Conservation (phyloP, 108 stramenopile genomes). For the Cylindrotheca closterium region DNA sequence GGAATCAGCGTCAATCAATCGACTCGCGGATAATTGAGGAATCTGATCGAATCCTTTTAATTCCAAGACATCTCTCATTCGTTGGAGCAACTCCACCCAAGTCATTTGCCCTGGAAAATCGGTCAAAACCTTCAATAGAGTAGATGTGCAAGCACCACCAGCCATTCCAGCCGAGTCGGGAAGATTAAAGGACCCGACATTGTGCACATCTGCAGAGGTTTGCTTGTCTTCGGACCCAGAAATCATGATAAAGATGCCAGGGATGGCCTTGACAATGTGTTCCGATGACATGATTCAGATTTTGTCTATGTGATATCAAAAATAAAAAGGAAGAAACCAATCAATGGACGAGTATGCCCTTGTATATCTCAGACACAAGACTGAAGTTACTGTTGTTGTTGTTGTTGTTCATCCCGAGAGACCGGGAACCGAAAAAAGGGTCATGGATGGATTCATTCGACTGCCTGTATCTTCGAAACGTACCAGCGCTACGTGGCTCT, state of each 20-base stretch:
- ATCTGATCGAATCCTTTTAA: conserved; percentile 61
- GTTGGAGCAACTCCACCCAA: conserved; percentile 71
- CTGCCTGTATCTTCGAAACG: too few species aligned
- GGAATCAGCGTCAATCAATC: conserved; percentile 67
- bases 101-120: conserved; percentile 48
- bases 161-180: conserved; percentile 81
- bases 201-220: conserved; percentile 78
- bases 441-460: too few species aligned
- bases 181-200: conserved; percentile 81
- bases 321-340: too few species aligned
- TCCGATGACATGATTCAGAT: conserved; percentile 10
- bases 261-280: conserved; percentile 62
- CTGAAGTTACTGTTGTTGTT: too few species aligned
- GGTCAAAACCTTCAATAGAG: conserved; percentile 76
- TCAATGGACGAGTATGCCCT: too few species aligned
- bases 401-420: too few species aligned
- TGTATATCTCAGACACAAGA: too few species aligned
- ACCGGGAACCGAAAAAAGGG: too few species aligned
- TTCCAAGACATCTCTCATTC: conserved; percentile 61
- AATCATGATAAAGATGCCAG: conserved; percentile 59
- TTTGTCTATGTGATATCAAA: neutral
- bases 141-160: conserved; percentile 92
- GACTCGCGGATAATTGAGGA: conserved; percentile 77
- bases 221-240: conserved; percentile 69
- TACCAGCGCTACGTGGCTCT: too few species aligned